These are phyloP conservation scores for Apodospora peruviana DNA, from an alignment of 495 filamentous ascomycete species.

Conservation along the genomic window DNA sequence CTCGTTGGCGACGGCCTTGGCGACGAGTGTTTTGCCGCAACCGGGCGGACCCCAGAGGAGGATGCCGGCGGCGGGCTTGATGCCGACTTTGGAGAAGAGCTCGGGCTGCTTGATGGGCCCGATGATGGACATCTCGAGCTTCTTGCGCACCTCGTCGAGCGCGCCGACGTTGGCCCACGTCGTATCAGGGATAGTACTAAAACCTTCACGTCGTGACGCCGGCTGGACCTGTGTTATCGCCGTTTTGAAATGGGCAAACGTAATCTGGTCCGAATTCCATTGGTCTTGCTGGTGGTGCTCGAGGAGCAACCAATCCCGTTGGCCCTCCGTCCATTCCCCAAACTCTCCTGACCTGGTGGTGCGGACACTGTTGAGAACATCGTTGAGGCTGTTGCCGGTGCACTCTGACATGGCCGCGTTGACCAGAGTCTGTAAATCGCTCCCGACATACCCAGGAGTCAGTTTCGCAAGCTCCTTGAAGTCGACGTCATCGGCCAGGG, in stretches of 20 bases:
- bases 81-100: conserved; percentile 72
- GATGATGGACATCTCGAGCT: conserved; percentile 82
- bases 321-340: conserved; percentile 48
- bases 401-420: conserved; percentile 23
- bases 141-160: conserved; percentile 68
- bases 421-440: conserved; percentile 83
- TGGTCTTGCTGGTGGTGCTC: conserved; percentile 19
- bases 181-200: conserved; percentile 94
- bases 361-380: conserved; percentile 15
- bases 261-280: conserved; percentile 26
- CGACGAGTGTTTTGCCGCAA: conserved; percentile 93
- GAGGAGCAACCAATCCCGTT: conserved; percentile 30
- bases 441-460: conserved; percentile 92
- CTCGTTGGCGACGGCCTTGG: conserved; percentile 95
- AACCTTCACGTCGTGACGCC: conserved; percentile 91
- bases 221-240: conserved; percentile 86
- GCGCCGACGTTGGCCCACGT: conserved; percentile 94
- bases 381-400: conserved; percentile 19
- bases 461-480: conserved; percentile 76
- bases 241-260: conserved; percentile 58
- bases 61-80: conserved; percentile 83
- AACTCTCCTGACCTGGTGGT: conserved; percentile 41
- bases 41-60: conserved; percentile 96
- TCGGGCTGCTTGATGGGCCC: conserved; percentile 86
- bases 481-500: conserved; percentile 66